Evolutionary conservation across 73 alveolate genomes (phyloP), one percentile per base, ranked within the genome.

Genomic region (Paramecium biaurelia): DNA sequence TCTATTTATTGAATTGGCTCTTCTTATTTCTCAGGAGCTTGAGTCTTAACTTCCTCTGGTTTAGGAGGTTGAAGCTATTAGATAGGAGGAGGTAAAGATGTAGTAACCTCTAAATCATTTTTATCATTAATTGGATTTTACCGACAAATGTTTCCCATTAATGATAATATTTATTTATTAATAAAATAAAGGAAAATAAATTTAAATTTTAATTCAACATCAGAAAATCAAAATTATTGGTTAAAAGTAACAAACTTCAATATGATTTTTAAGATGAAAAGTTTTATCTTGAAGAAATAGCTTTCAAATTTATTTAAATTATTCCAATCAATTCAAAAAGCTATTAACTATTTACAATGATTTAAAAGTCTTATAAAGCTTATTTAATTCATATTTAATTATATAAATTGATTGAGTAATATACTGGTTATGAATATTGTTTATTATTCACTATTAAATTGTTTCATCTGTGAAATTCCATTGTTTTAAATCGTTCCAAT

Each of bases 131-230:
- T 63, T 32, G 84, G 84, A 63, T 63, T 63, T 63, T 63, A 63
- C 45, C 84, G 84, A 63, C 84, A 63, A 30, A 63, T 63, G 84
- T 63, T 63, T 30, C 84, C 84, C 84, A 63, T 63, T 53, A 53
- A 53, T 53, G 68, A 18, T 53, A 53, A 53, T 53, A 20, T 53
- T 53, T 53, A 53, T 53, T 18, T 53, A 53, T 53, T 15, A 53
- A 53, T 53, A 18, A 53, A 18, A 18, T 53, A n/a, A 53, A 53
- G 30, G 26, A 23, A 53, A 18, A n/a, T 53, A n/a, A 18, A 53
- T 53, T 18, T 53, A 18, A 18, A 18, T 4, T 53, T 41, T 53
- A 53, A 15, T 53, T n/a, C 68, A 53, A 53, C 32, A 18, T 7
- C 15, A 0, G 58, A 47, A 45, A 47, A 47, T 14, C 26, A 12